Evolutionary conservation across 2,329 filamentous ascomycete genomes (phyloP).

Genomic region (Calonectria pteridis): DNA sequence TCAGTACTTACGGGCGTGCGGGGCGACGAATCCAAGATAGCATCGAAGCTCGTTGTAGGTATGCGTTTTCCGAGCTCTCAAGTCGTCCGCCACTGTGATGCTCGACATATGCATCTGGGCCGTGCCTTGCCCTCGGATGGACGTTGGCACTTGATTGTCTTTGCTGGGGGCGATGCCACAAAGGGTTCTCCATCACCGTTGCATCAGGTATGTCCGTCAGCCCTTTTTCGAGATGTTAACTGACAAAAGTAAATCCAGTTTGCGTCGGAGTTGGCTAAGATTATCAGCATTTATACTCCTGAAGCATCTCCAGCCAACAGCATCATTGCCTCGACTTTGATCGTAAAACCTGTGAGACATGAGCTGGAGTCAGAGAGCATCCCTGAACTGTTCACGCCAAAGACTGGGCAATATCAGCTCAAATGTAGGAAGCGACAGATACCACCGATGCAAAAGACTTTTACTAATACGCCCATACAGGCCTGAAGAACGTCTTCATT

Average conservation of each 20-base stretch:
- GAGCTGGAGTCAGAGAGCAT: background rate
- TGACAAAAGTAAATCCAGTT: background rate
- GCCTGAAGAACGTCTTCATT: slow-evolving; percentile 27
- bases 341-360: background rate
- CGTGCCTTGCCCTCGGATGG: slow-evolving; percentile 31
- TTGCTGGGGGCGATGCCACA: slow-evolving; percentile 11
- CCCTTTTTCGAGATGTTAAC: background rate
- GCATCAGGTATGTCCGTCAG: background rate
- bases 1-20: slow-evolving; percentile 17
- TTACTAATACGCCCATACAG: background rate
- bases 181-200: background rate
- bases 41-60: slow-evolving; percentile 17
- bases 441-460: accelerated
- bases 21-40: background rate
- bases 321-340: background rate
- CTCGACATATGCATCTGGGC: slow-evolving; percentile 35
- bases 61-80: slow-evolving; percentile 39
- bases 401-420: slow-evolving; percentile 11
- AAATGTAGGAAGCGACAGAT: background rate
- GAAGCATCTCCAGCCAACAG: background rate
- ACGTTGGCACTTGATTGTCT: slow-evolving; percentile 36
- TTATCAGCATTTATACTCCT: slow-evolving; percentile 1
- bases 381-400: background rate
- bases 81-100: slow-evolving; percentile 32
- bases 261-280: background rate